These are phyloP conservation scores for Fraxinus excelsior DNA, from an alignment of 257 asterid species.

Conservation along the genomic window DNA sequence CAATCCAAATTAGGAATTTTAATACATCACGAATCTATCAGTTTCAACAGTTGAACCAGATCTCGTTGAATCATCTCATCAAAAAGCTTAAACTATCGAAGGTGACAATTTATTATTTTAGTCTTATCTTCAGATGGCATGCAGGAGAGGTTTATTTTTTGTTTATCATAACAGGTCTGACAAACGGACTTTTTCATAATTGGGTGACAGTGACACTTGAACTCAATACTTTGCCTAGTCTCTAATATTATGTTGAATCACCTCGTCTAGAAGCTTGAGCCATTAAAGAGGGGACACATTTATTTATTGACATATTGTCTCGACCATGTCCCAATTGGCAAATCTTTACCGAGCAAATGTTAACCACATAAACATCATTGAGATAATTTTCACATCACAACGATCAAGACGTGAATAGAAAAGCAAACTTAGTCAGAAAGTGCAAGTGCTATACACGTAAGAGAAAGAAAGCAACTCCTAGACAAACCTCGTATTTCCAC, in stretches of 20 bases:
- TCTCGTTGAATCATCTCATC: neutral
- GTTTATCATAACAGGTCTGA: neutral
- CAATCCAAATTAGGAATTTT: neutral
- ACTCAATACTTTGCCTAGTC: neutral
- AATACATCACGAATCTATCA: neutral
- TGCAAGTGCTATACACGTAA: neutral
- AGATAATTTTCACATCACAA: neutral
- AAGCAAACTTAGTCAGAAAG: neutral
- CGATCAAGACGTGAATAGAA: neutral
- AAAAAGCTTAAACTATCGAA: neutral
- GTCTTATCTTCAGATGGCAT: neutral
- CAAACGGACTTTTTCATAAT: neutral
- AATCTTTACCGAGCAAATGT: too few relatives aligned
- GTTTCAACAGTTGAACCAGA: neutral
- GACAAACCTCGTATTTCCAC: conserved; percentile 78
- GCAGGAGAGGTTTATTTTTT: neutral
- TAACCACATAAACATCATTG: neutral
- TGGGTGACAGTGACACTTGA: neutral
- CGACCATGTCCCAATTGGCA: neutral
- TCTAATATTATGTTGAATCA: neutral
- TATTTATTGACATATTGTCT: neutral
- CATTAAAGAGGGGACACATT: neutral
- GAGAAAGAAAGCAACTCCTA: neutral
- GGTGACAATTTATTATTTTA: neutral
- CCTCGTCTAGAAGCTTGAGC: neutral